phyloP scores from a whole-genome alignment of 805 yeast genomes.

The Sungouiella thailandica region DNA sequence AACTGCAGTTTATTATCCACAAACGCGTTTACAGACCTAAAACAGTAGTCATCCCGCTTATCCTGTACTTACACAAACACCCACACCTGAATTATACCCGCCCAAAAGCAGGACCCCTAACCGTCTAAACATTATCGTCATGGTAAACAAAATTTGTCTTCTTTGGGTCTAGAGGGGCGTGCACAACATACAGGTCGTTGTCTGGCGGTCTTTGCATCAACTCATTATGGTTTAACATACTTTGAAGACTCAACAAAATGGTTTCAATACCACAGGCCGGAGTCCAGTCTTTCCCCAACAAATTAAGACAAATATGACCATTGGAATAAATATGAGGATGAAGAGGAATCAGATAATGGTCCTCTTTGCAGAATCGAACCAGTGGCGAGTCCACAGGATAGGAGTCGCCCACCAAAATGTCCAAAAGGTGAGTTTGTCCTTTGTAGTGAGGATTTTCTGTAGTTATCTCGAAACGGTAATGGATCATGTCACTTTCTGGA shows the following conservation, averaged over 20 bases:
- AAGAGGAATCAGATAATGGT: conserved; percentile 42
- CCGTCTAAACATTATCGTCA: conserved; percentile 44
- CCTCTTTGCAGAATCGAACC: conserved; percentile 8
- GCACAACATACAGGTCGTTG: conserved; percentile 42
- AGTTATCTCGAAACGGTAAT: conserved; percentile 5
- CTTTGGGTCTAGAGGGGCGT: conserved; percentile 58
- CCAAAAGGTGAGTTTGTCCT: conserved; percentile 6
- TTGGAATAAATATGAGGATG: conserved; percentile 75
- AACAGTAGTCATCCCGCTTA: no score
- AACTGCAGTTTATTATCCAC: no score
- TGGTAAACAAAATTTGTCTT: conserved; percentile 48
- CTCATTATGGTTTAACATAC: conserved; percentile 53
- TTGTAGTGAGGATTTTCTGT: conserved; percentile 9
- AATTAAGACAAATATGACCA: conserved; percentile 72
- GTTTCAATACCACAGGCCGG: conserved; percentile 53
- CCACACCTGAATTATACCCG: no score
- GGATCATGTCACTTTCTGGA: conserved; percentile 7
- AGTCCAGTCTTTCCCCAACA: conserved; percentile 63
- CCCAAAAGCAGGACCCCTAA: no score
- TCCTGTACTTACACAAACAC: no score
- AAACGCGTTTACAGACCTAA: no score
- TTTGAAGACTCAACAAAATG: conserved; percentile 54
- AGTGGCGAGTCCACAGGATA: conserved; percentile 15
- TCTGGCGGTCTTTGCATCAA: conserved; percentile 52
- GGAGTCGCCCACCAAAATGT: conserved; percentile 7